Percentiles rank a stretch among this genome's conserved stretches.
Evolutionary conservation across 306 rosid species (phyloP).

Genomic region (Lablab purpureus): DNA sequence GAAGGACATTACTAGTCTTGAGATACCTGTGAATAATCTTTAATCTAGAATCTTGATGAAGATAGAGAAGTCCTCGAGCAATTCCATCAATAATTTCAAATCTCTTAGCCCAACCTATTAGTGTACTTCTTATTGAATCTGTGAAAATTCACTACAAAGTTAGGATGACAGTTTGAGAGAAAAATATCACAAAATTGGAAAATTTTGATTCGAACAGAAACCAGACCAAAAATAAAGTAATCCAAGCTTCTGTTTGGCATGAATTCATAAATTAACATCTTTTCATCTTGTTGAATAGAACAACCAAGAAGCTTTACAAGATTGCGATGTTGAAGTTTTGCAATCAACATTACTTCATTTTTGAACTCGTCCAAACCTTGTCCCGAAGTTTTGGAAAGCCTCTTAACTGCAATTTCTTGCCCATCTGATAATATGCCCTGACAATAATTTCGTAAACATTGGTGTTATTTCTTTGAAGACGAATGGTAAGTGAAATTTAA

Average conservation of each 20-base stretch:
- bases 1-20: conserved; percentile 60
- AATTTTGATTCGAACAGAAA: neutral
- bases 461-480: neutral
- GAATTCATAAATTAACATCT: conserved; percentile 59
- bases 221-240: conserved; percentile 49
- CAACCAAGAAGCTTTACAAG: conserved; percentile 67
- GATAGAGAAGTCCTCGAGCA: conserved; percentile 56
- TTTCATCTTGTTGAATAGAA: conserved; percentile 48
- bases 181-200: neutral
- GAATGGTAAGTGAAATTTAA: neutral
- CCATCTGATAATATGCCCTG: conserved; percentile 55
- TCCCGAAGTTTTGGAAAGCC: conserved; percentile 53
- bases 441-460: neutral
- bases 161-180: neutral
- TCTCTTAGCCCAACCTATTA: conserved; percentile 51
- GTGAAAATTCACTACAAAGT: neutral
- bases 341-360: conserved; percentile 50
- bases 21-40: conserved; percentile 65
- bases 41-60: conserved; percentile 60
- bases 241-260: conserved; percentile 60
- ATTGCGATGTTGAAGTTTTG: conserved; percentile 59
- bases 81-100: conserved; percentile 54
- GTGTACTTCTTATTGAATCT: conserved; percentile 47
- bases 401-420: conserved; percentile 58
- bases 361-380: conserved; percentile 63